phyloP scores from a whole-genome alignment of 805 yeast species.

The Saccharomycopsis guyanensis region DNA sequence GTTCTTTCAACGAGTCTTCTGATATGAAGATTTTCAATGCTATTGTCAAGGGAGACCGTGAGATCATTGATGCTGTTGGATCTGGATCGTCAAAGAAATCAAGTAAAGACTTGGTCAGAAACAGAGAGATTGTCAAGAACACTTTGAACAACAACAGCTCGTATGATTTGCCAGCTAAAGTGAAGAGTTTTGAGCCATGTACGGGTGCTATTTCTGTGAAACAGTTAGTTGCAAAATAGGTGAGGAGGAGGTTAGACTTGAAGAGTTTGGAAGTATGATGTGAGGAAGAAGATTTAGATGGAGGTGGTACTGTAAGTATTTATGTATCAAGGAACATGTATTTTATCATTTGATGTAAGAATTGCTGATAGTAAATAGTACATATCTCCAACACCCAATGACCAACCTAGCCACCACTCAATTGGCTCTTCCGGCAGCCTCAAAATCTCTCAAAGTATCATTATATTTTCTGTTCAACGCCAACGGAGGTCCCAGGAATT shows the following conservation, averaged over 20 bases:
- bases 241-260: too few relatives aligned
- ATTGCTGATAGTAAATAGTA: too few relatives aligned
- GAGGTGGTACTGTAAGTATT: neutral
- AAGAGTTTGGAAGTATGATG: too few relatives aligned
- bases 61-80: neutral
- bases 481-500: neutral
- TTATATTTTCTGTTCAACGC: neutral
- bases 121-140: slow-evolving; percentile 25
- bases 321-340: too few relatives aligned
- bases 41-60: slow-evolving; percentile 17
- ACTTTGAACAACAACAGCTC: slow-evolving; percentile 25
- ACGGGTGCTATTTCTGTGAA: slow-evolving; percentile 27
- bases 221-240: slow-evolving; percentile 11
- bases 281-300: too few relatives aligned
- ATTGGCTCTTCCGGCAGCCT: neutral
- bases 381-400: too few relatives aligned
- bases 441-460: neutral
- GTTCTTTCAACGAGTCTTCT: neutral
- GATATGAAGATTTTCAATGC: slow-evolving; percentile 5
- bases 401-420: too few relatives aligned
- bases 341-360: too few relatives aligned
- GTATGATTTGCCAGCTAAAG: slow-evolving; percentile 22
- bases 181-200: slow-evolving; percentile 25
- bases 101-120: slow-evolving; percentile 19
- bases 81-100: neutral